Percentiles rank a stretch among this genome's conserved stretches.
Evolutionary conservation across 768 basidiomycete genomes (phyloP).

Genomic region (Hypsizygus marmoreus): DNA sequence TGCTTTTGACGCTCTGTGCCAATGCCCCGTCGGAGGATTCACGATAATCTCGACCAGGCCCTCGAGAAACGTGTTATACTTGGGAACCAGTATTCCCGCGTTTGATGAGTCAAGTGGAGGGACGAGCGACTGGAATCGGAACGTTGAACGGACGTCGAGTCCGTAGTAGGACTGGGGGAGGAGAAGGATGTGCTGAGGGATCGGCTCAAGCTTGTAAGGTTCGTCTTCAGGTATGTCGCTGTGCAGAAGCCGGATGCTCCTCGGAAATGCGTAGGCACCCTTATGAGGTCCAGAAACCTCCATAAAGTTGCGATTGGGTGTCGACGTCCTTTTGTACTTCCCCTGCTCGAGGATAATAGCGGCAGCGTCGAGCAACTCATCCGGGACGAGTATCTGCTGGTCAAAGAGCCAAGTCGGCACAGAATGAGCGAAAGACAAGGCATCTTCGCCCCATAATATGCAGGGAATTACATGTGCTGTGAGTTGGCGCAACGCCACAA

Average conservation of each 20-base stretch:
- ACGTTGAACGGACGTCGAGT: neutral
- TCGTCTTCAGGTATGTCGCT: too few relatives aligned
- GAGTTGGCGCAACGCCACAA: too few relatives aligned
- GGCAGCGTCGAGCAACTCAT: too few relatives aligned
- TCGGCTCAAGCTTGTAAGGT: too few relatives aligned
- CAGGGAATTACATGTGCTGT: neutral
- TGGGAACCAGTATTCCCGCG: neutral
- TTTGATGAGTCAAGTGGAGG: neutral
- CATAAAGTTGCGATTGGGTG: too few relatives aligned
- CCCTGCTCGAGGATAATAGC: too few relatives aligned
- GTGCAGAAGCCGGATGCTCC: too few relatives aligned
- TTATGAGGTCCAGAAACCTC: too few relatives aligned
- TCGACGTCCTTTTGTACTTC: too few relatives aligned
- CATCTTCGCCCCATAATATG: neutral
- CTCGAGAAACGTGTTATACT: constrained; percentile 1
- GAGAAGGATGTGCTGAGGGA: neutral
- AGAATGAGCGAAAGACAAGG: neutral
- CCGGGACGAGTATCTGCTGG: neutral
- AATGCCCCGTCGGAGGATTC: neutral
- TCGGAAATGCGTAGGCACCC: too few relatives aligned
- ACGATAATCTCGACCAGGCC: neutral
- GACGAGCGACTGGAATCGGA: neutral
- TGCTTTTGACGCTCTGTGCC: too few relatives aligned
- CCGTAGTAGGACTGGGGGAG: constrained; percentile 1
- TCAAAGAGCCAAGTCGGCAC: neutral